These are phyloP conservation scores for Macrolepiota fuliginosa DNA, from an alignment of 768 basidiomycete species.

Conservation along the genomic window DNA sequence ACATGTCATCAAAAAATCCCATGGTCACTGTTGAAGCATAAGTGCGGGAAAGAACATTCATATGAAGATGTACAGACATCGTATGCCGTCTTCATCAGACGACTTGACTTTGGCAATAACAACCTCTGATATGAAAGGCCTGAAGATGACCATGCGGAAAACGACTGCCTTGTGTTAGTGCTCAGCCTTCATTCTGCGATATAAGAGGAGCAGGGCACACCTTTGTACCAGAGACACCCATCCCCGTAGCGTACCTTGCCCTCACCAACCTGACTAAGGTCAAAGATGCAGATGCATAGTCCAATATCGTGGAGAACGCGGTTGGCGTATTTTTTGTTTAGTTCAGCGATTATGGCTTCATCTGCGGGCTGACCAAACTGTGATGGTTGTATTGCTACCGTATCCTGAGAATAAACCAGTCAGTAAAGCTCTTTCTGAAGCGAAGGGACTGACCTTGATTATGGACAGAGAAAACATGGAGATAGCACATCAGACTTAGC, in stretches of 20 bases:
- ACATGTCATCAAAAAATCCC: conserved; percentile 94
- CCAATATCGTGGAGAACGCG: conserved; percentile 88
- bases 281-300: conserved; percentile 87
- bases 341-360: conserved; percentile 76
- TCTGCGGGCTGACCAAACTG: conserved; percentile 78
- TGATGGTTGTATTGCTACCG: conserved; percentile 83
- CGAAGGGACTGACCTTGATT: conserved; percentile 3
- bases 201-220: conserved; percentile 37
- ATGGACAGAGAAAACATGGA: conserved; percentile 11
- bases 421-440: neutral
- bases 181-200: neutral
- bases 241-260: conserved; percentile 95
- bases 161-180: conserved; percentile 49
- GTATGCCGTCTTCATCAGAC: conserved; percentile 81
- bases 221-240: conserved; percentile 92
- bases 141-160: conserved; percentile 87
- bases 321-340: conserved; percentile 97
- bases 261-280: conserved; percentile 82
- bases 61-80: conserved; percentile 49
- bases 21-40: conserved; percentile 57
- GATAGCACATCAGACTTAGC: neutral
- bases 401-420: conserved; percentile 63
- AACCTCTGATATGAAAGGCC: conserved; percentile 89
- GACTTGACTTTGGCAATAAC: conserved; percentile 87
- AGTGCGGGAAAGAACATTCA: neutral